Evolutionary conservation across 306 rosid species (phyloP), one percentile per base, ranked within the genome.

Genomic region (Prinsepia uniflora): DNA sequence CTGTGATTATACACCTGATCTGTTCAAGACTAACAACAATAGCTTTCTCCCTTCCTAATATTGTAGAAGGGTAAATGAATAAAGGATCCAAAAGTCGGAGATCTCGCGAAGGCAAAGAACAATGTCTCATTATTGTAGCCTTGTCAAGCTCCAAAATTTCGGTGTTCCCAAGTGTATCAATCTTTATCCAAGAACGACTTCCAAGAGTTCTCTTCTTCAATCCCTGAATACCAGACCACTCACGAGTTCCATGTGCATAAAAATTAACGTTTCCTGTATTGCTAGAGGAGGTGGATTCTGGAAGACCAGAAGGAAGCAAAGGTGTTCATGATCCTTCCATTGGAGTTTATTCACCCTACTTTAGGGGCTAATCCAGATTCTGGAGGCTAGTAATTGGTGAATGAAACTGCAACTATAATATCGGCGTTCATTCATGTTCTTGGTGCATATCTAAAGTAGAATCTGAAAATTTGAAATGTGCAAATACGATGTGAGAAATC

Each of bases 11-110:
- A 76, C 97, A 94, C 71, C 98, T 81, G 74, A 90, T 94, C 81
- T 94, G 96, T 83, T 94, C 98, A 75, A 94, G 95, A 79, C 87
- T 89, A 59, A 94, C 95, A 45, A 94, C 98, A 68, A 94, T 89
- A 24, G 97, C 97, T 87, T 84, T 90, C 81, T 89, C 97, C 70
- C 97, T 83, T 80, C 98, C 95, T 66, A 90, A 78, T 76, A 90
- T 84, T 6, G 89, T 86, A 65, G 96, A 94, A 74, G 96, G 98
- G 79, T 88, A 87, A 72, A 94, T 89, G 84, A 94, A 90, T 89
- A 87, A 75, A 0, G 98, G 98, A 75, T 94, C 98, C 84, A 94
- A 79, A 66, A 94, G 87, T 47, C 98, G 84, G 58, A 94, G 93
- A 82, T 94, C 98, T 86, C 98, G 80, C 19, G 92, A 78, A 60